Conservation (phyloP, 1,284 basidiomycete genomes). For the Ceratobasidium sp. region DNA sequence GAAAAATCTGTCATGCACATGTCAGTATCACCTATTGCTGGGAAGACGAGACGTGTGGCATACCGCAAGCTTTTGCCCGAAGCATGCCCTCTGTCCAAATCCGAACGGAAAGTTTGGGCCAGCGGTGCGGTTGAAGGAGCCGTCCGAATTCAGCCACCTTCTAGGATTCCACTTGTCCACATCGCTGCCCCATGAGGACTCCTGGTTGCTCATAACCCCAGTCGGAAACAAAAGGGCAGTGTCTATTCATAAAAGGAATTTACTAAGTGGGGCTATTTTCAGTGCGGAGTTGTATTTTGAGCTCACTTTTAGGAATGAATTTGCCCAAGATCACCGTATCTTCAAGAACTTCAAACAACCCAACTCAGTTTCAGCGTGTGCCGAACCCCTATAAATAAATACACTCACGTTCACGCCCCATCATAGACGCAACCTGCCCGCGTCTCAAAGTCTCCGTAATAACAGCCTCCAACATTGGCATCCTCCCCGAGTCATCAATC, state of each 20-base stretch:
- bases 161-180: conserved; percentile 45
- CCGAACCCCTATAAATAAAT: too few species aligned
- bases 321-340: conserved; percentile 13
- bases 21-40: background rate
- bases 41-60: conserved; percentile 28
- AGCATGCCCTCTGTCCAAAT: conserved; percentile 51
- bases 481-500: background rate
- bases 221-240: conserved; percentile 5
- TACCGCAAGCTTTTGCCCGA: conserved; percentile 52
- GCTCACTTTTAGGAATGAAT: conserved; percentile 12
- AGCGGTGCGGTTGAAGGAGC: conserved; percentile 49
- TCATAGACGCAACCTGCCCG: background rate
- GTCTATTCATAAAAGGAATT: background rate
- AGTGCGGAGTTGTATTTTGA: background rate
- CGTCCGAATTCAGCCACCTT: conserved; percentile 50
- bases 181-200: conserved; percentile 21
- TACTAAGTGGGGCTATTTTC: background rate
- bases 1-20: conserved; percentile 47
- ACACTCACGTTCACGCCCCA: background rate
- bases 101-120: conserved; percentile 51
- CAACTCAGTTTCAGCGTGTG: background rate
- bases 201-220: background rate
- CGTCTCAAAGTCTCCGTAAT: conserved; percentile 1
- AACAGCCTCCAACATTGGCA: conserved; percentile 7
- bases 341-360: background rate